phyloP scores from a whole-genome alignment of 75 land plant species.

The Chamaecyparis obtusa region DNA sequence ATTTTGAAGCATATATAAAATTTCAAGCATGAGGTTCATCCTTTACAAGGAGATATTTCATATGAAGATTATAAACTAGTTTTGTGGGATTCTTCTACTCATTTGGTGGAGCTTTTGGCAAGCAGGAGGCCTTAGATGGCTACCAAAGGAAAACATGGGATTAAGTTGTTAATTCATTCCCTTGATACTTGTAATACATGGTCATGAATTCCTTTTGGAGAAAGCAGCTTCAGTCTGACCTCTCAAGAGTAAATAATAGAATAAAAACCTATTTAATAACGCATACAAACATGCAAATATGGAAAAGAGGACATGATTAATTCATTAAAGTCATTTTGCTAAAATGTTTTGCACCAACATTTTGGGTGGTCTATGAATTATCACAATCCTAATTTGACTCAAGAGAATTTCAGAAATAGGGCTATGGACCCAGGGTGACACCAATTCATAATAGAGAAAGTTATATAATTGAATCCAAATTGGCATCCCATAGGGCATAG shows the following conservation, averaged over 20 bases:
- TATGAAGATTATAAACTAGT: conserved; percentile 73
- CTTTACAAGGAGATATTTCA: conserved; percentile 80
- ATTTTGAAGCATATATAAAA: conserved; percentile 58
- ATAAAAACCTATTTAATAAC: conserved; percentile 84
- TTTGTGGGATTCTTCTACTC: conserved; percentile 78
- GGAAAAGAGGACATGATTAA: no score
- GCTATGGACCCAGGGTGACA: no score
- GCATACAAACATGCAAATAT: no score
- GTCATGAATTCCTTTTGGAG: conserved; percentile 79
- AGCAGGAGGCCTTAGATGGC: conserved; percentile 86
- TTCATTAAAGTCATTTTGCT: no score
- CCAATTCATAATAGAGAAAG: no score
- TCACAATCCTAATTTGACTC: no score
- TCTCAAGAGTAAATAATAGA: conserved; percentile 64
- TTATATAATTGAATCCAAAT: no score
- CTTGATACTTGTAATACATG: conserved; percentile 73
- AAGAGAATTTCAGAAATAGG: no score
- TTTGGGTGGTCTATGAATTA: no score
- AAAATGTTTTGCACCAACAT: no score
- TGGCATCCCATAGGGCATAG: no score
- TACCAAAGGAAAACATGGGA: conserved; percentile 86
- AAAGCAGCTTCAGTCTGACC: conserved; percentile 66
- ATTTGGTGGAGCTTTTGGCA: conserved; percentile 70
- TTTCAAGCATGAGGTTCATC: conserved; percentile 54
- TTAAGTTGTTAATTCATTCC: conserved; percentile 39